A percentile compares a stretch with the other conserved stretches of the same genome.
These are phyloP conservation scores for Coelastrella sp. DNA, from an alignment of 139 green algal species.

Conservation along the genomic window DNA sequence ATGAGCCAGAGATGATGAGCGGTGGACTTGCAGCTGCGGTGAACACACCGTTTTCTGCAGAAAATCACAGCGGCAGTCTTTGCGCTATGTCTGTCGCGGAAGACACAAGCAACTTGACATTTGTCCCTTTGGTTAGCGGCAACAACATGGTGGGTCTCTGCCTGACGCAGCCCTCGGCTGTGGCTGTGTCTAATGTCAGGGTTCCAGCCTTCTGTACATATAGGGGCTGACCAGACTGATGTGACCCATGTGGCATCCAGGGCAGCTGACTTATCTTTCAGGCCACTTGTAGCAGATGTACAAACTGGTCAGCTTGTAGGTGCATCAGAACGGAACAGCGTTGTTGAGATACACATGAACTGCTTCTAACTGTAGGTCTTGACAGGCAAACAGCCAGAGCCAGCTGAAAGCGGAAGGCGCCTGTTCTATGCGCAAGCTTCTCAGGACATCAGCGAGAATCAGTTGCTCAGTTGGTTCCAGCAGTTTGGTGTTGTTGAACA, in stretches of 20 bases:
- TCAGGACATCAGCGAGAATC: background rate
- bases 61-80: constrained; percentile 16
- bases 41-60: background rate
- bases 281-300: no score
- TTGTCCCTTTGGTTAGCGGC: background rate
- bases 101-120: constrained; percentile 20
- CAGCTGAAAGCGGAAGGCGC: background rate
- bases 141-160: background rate
- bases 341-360: no score
- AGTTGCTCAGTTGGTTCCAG: background rate
- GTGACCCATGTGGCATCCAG: background rate
- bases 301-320: no score
- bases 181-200: background rate
- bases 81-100: background rate
- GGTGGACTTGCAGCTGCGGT: background rate
- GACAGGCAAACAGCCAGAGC: background rate
- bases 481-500: constrained; percentile 29
- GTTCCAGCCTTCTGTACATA: no score
- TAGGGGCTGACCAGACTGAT: background rate
- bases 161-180: no score
- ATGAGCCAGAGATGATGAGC: constrained; percentile 6
- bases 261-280: background rate
- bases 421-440: constrained; percentile 20
- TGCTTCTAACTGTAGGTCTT: no score
- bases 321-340: no score